Evolutionary conservation across 768 basidiomycete species (phyloP).

Genomic region (Daedaleopsis sinensis): DNA sequence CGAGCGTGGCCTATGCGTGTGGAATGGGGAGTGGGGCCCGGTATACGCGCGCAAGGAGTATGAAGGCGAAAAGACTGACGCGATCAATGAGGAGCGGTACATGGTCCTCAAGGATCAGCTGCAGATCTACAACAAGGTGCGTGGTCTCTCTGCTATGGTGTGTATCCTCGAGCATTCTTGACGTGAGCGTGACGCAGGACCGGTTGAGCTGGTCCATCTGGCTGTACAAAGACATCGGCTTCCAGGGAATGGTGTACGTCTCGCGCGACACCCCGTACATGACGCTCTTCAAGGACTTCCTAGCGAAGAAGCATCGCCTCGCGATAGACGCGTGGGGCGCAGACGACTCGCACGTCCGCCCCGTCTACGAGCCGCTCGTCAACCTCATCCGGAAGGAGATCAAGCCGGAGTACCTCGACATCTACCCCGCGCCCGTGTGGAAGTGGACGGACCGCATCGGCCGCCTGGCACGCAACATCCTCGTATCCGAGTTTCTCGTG

Average conservation of each 20-base stretch:
- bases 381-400: conserved; percentile 63
- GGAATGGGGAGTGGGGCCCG: conserved; percentile 87
- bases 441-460: conserved; percentile 56
- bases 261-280: conserved; percentile 73
- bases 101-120: conserved; percentile 75
- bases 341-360: conserved; percentile 56
- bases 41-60: conserved; percentile 67
- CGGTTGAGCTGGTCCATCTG: conserved; percentile 83
- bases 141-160: conserved; percentile 1
- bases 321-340: conserved; percentile 82
- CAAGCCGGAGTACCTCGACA: conserved; percentile 47
- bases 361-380: conserved; percentile 67
- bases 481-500: conserved; percentile 72
- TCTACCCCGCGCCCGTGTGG: conserved; percentile 71
- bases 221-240: conserved; percentile 87
- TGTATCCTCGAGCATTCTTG: too few species aligned
- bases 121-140: conserved; percentile 65
- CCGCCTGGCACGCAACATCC: conserved; percentile 64
- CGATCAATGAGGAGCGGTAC: conserved; percentile 67
- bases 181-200: conserved; percentile 40
- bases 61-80: conserved; percentile 58
- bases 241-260: conserved; percentile 83
- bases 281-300: conserved; percentile 66
- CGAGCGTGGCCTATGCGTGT: conserved; percentile 61
- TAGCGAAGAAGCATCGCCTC: conserved; percentile 77